phyloP scores from a whole-genome alignment of 768 basidiomycete species.

The Pholiota molesta region DNA sequence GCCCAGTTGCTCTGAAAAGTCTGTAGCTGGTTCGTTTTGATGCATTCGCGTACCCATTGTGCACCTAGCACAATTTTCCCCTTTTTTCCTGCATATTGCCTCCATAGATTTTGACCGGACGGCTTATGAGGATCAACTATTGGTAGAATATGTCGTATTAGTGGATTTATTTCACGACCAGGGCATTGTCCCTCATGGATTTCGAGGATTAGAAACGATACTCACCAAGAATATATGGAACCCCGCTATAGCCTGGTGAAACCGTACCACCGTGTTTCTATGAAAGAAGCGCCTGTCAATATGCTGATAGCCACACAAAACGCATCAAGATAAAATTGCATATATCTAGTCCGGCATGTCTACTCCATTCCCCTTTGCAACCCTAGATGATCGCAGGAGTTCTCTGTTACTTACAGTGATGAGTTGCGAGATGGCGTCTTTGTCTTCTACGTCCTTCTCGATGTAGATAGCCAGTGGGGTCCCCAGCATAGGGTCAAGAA shows the following conservation, averaged over 20 bases:
- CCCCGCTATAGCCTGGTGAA: constrained; percentile 76
- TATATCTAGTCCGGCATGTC: background rate
- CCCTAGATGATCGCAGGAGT: background rate
- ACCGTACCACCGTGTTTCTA: constrained; percentile 82
- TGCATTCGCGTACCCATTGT: constrained; percentile 79
- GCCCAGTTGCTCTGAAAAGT: constrained; percentile 80
- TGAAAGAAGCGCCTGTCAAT: constrained; percentile 5
- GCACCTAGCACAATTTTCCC: constrained; percentile 75
- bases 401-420: constrained; percentile 57
- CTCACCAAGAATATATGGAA: constrained; percentile 79
- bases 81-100: constrained; percentile 80
- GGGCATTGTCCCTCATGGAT: constrained; percentile 7
- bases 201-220: constrained; percentile 9
- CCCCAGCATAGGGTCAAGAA: constrained; percentile 84
- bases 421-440: constrained; percentile 61
- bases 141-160: background rate
- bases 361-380: background rate
- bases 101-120: constrained; percentile 80
- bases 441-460: constrained; percentile 79
- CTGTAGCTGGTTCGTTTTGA: constrained; percentile 68
- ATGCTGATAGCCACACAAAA: background rate
- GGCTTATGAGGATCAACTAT: constrained; percentile 78
- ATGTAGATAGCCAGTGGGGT: constrained; percentile 74
- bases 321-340: background rate
- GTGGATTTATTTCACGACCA: background rate